Evolutionary conservation across 352 stramenopile species (phyloP), one percentile per base, ranked within the genome.

Genomic region (Globisporangium paddicum): DNA sequence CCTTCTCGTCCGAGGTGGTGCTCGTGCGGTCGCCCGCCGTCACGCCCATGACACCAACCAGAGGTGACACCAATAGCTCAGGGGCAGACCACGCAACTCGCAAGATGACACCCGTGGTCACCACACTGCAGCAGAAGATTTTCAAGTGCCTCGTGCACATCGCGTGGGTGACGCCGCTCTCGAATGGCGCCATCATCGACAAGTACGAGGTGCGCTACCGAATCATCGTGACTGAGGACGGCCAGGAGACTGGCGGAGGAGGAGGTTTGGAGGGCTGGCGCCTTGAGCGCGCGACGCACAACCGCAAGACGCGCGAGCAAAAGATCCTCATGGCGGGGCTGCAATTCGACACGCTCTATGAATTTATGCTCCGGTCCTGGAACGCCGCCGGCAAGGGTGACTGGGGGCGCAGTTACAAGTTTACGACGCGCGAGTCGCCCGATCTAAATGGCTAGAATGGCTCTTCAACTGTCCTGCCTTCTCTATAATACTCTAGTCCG

Each of bases 181-280:
- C 78, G 19, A 88, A 90, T 32, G 81, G 80, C 41, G 77, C 69
- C 14, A 70, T 87, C 46, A 87, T 89, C 58, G 71, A 87, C 47
- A 90, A 82, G 55, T 88, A 86, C 65, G 80, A 90, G 64, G 59
- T 87, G 18, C 79, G 79, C 37, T 82, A 86, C 55, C 73, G 77
- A 5, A 41, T 64, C 26, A 35, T 83, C 40, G 62, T 62, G 9
- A 48, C 64, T 35, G 77, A 75, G 14, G 66, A 72, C 14, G 71
- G 71, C 21, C 50, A 57, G 9, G 53, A 72, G 11, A 35, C 32
- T 41, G 26, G 42, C 55, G 37, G 51, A 26, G 41, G 51, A 7
- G 16, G 42, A 58, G n/a, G 18, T 18, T 16, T 53, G 58, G 41
- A 66, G 23, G 58, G 59, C 55, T 88, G 81, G 80, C 60, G 62